phyloP scores from a whole-genome alignment of 2,329 filamentous ascomycete species.

The Fusarium sp. region DNA sequence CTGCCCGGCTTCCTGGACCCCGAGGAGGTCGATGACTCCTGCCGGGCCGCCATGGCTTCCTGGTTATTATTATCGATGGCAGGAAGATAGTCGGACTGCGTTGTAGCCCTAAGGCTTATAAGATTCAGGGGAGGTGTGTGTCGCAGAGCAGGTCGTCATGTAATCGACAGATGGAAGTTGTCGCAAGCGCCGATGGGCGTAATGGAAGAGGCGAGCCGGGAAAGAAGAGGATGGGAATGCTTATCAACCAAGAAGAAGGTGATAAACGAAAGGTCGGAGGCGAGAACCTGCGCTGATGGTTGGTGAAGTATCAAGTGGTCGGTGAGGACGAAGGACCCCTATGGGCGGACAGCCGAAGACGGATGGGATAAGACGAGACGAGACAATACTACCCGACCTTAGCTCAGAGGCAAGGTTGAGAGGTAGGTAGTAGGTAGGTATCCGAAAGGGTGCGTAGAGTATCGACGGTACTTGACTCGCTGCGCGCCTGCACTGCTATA shows the following conservation, averaged over 20 bases:
- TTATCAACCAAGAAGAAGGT: slow-evolving; percentile 27
- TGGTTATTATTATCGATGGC: slow-evolving; percentile 43
- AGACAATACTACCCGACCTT: slow-evolving; percentile 12
- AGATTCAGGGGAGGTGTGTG: slow-evolving; percentile 47
- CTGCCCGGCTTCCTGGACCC: slow-evolving; percentile 48
- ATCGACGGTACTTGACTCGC: slow-evolving; percentile 29
- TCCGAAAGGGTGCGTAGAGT: slow-evolving; percentile 42
- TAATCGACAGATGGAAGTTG: slow-evolving; percentile 43
- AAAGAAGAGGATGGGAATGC: background rate
- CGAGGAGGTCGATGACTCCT: slow-evolving; percentile 47
- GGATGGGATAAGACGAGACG: slow-evolving; percentile 17
- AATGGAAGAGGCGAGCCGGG: slow-evolving; percentile 11
- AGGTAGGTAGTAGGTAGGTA: slow-evolving; percentile 45
- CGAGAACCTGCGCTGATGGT: slow-evolving; percentile 16
- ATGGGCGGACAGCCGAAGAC: slow-evolving; percentile 26
- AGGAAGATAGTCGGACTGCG: slow-evolving; percentile 45
- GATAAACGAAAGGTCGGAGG: slow-evolving; percentile 13
- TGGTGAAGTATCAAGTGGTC: slow-evolving; percentile 35
- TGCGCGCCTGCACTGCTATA: slow-evolving; percentile 36
- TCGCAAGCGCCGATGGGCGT: slow-evolving; percentile 19
- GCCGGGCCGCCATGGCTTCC: slow-evolving; percentile 52
- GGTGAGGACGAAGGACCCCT: slow-evolving; percentile 36
- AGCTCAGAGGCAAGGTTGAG: slow-evolving; percentile 31
- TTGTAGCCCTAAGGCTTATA: slow-evolving; percentile 49
- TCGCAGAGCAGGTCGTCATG: slow-evolving; percentile 50